Conservation (phyloP, 805 yeast species). For the Yamadazyma sp. region DNA sequence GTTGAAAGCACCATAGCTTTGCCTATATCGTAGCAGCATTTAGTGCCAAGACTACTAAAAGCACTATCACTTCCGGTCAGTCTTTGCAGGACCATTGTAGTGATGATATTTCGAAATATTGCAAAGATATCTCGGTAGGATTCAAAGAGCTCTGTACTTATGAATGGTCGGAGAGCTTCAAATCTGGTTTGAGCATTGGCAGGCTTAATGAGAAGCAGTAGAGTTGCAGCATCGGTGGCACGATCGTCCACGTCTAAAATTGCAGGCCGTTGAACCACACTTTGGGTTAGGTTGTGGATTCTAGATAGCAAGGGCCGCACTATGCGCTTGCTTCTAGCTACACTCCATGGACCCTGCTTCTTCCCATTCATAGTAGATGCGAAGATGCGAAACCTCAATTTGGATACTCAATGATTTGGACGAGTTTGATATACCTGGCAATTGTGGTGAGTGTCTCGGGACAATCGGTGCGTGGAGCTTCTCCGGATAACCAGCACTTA, state of each 20-base stretch:
- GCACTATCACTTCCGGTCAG: background rate
- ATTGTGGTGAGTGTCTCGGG: background rate
- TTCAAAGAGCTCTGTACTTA: conserved; percentile 27
- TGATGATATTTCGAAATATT: conserved; percentile 28
- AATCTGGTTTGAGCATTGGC: conserved; percentile 24
- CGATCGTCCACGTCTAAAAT: conserved; percentile 3
- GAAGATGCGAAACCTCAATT: conserved; percentile 2
- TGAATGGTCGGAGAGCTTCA: conserved; percentile 22
- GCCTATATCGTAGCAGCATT: conserved; percentile 26
- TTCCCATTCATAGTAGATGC: too few relatives aligned
- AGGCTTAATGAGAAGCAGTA: conserved; percentile 15
- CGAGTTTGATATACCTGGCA: background rate
- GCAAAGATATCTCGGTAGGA: conserved; percentile 32
- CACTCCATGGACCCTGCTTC: conserved; percentile 4
- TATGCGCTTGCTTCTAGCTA: conserved; percentile 29
- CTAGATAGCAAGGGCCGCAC: conserved; percentile 39
- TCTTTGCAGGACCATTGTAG: conserved; percentile 1
- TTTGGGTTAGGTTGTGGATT: conserved; percentile 33
- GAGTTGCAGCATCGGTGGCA: background rate
- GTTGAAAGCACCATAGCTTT: conserved; percentile 34
- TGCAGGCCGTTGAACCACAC: conserved; percentile 26
- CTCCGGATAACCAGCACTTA: conserved; percentile 37
- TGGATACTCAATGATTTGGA: conserved; percentile 3
- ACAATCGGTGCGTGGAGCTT: conserved; percentile 30
- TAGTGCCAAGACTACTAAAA: conserved; percentile 14